Conservation (phyloP, 1,284 basidiomycete genomes). For the Agaricales sp. region DNA sequence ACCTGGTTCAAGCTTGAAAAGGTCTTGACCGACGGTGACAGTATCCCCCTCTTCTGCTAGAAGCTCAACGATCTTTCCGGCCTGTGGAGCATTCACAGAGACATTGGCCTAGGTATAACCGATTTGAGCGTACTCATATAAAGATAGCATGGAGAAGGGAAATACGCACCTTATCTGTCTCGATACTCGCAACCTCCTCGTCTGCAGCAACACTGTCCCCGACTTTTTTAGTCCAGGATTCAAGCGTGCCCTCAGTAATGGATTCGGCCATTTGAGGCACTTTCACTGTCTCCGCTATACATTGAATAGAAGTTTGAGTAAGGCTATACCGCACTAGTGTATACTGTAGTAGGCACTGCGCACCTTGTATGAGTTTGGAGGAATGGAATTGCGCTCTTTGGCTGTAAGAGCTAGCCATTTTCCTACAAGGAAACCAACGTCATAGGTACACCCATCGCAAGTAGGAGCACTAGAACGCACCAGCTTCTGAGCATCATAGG, state of each 20-base stretch:
- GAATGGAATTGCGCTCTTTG: constrained; percentile 58
- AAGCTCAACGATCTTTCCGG: constrained; percentile 83
- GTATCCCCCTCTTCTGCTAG: constrained; percentile 91
- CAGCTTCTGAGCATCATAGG: constrained; percentile 37
- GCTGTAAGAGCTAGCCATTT: constrained; percentile 31
- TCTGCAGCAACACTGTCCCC: constrained; percentile 88
- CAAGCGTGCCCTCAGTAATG: constrained; percentile 95
- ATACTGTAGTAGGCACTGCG: constrained; percentile 14
- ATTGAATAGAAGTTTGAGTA: constrained; percentile 6
- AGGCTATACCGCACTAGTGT: no score
- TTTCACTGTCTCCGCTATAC: constrained; percentile 78
- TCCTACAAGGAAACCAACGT: constrained; percentile 24
- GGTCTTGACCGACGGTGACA: constrained; percentile 90
- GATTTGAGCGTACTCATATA: constrained; percentile 7
- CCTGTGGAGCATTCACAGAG: constrained; percentile 87
- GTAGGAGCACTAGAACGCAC: constrained; percentile 24
- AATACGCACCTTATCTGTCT: constrained; percentile 87
- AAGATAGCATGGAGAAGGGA: constrained; percentile 5
- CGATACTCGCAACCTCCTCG: constrained; percentile 96
- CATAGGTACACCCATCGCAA: constrained; percentile 4
- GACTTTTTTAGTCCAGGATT: constrained; percentile 90
- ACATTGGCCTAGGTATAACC: constrained; percentile 76
- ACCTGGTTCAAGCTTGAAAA: constrained; percentile 87
- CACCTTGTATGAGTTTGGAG: constrained; percentile 58
- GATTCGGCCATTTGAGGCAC: constrained; percentile 99